phyloP scores from a whole-genome alignment of 768 basidiomycete genomes.

The Cantharellus cinnabarinus region DNA sequence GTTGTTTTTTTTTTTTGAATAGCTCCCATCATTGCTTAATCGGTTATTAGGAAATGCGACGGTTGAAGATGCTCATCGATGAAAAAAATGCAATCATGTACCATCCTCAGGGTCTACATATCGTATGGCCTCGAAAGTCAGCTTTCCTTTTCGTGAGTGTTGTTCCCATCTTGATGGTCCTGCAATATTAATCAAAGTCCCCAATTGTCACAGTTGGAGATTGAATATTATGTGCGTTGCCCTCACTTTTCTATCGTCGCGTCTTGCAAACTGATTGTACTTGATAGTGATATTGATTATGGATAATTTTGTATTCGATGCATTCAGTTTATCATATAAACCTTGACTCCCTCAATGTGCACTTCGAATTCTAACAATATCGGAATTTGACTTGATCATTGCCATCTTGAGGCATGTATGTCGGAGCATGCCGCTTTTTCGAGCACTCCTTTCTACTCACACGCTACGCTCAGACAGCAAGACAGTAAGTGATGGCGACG shows the following conservation, averaged over 20 bases:
- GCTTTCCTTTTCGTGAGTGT: constrained; percentile 81
- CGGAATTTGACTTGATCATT: too few relatives aligned
- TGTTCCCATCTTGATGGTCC: not conserved
- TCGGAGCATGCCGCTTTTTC: too few relatives aligned
- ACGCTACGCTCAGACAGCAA: too few relatives aligned
- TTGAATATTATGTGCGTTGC: constrained; percentile 51
- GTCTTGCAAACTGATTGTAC: not conserved
- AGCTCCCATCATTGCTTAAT: too few relatives aligned
- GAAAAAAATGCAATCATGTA: constrained; percentile 51
- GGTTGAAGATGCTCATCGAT: constrained; percentile 40
- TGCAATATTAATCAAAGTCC: not conserved
- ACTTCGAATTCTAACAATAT: too few relatives aligned
- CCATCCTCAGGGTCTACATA: constrained; percentile 72
- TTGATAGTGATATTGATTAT: not conserved
- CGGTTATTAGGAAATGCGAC: constrained; percentile 55
- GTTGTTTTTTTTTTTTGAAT: not conserved
- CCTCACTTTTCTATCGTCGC: not conserved
- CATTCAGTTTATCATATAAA: too few relatives aligned
- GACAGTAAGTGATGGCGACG: too few relatives aligned
- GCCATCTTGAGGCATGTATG: too few relatives aligned
- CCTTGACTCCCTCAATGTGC: too few relatives aligned
- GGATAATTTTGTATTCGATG: too few relatives aligned
- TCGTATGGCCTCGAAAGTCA: constrained; percentile 65
- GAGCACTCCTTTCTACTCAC: too few relatives aligned
- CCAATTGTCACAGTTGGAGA: constrained; percentile 46